Evolutionary conservation across 805 yeast species (phyloP), one percentile per base, ranked within the genome.

Genomic region (Wickerhamomyces alni): DNA sequence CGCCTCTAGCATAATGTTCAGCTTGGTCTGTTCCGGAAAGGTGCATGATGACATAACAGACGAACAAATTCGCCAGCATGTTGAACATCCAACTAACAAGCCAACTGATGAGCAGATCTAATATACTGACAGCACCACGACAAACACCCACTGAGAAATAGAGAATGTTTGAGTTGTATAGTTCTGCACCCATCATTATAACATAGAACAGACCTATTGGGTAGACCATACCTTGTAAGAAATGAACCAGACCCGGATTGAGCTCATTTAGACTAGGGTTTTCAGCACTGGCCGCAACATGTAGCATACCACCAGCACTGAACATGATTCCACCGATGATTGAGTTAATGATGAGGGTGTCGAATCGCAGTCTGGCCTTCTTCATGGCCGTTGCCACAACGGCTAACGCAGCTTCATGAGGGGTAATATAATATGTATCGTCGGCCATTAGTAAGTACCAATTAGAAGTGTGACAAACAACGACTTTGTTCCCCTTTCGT

Each of bases 371-470:
- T 58, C 94, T 69, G 4, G 89, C 74, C 53, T 85, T 85, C 59
- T 85, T 85, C 93, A 84, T 84, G 3, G 87, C 70, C 0, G 93
- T 85, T 8, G 94, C 94, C 16, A 84, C 91, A 30, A 83, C 82
- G 0, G 94, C 93, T 37, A 85, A 59, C 0, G 93, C 93, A 3
- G 91, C 80, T 51, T 85, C 94, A 61, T 84, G 80, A 7, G 91
- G 85, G 4, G 87, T 77, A 36, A 82, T 69, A 51, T 82, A 85
- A 48, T 69, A 63, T 2, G 24, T 21, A 21, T 21, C 24, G 24
- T 21, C 24, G 9, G 24, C 24, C 24, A 21, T n/a, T n/a, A n/a
- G n/a, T n/a, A n/a, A n/a, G n/a, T n/a, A n/a, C n/a, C n/a, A n/a
- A n/a, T n/a, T n/a, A n/a, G n/a, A n/a, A n/a, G n/a, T n/a, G n/a